Conservation (phyloP, 139 green algal genomes). For the Eudorina sp. region DNA sequence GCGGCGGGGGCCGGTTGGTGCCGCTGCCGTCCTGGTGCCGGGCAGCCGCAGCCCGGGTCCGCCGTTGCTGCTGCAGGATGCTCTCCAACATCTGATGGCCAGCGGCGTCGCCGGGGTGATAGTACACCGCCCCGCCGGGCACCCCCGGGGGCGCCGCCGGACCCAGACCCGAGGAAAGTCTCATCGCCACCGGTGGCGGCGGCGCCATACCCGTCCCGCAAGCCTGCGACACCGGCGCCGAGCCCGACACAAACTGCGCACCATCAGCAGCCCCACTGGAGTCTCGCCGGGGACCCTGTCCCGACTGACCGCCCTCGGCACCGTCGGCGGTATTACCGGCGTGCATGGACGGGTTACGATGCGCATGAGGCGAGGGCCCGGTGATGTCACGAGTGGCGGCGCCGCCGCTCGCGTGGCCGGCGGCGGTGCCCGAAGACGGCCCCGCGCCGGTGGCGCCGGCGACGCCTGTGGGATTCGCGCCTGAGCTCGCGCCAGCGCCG, state of each 20-base stretch:
- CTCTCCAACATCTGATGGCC: constrained; percentile 8
- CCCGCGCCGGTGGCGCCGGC: neutral
- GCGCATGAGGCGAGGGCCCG: neutral
- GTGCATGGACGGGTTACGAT: neutral
- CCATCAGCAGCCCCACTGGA: neutral
- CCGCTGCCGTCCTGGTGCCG: constrained; percentile 23
- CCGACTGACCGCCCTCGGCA: neutral
- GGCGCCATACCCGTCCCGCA: neutral
- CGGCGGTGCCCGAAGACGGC: neutral
- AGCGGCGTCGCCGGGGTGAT: neutral
- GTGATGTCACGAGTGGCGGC: neutral
- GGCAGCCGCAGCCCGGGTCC: neutral
- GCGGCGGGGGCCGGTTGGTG: constrained; percentile 1
- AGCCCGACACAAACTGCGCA: neutral
- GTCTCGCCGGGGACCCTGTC: no score
- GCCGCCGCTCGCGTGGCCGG: neutral
- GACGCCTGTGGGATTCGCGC: neutral
- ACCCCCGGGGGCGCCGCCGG: neutral
- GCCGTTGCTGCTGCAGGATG: constrained; percentile 40
- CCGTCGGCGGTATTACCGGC: neutral
- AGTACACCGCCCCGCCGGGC: constrained; percentile 12
- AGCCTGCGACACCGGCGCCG: neutral
- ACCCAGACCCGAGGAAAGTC: no score
- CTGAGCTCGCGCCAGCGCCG: constrained; percentile 7
- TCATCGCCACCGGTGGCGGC: neutral